A percentile compares a stretch with the other conserved stretches of the same genome.
These are phyloP conservation scores for Eucalyptus victrix DNA, from an alignment of 345 rosid species.

Conservation along the genomic window DNA sequence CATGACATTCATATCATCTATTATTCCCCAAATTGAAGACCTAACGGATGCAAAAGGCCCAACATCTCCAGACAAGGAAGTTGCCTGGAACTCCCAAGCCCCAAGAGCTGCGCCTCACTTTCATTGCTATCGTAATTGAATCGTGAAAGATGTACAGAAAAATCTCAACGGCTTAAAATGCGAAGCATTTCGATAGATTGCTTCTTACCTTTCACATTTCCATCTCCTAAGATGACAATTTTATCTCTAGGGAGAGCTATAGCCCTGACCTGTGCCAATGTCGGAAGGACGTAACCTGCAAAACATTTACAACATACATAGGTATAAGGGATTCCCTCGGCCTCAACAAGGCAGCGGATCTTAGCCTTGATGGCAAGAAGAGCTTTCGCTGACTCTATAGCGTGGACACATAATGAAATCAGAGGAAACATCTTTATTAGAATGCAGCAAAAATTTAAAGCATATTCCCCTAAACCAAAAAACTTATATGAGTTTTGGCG, in stretches of 20 bases:
- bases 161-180: no score
- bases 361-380: not conserved
- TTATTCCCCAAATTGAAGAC: not conserved
- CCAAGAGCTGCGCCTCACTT: not conserved
- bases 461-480: not conserved
- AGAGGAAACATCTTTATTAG: not conserved
- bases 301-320: not conserved
- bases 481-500: not conserved
- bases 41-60: not conserved
- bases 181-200: no score
- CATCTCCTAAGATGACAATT: no score
- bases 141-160: no score
- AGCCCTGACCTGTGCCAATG: not conserved
- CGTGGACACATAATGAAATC: not conserved
- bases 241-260: not conserved
- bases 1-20: not conserved
- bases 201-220: no score
- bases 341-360: not conserved
- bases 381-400: not conserved
- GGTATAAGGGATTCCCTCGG: conserved; percentile 2
- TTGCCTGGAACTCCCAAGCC: not conserved
- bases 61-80: not conserved
- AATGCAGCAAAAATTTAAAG: not conserved
- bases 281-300: not conserved
- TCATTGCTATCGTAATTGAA: not conserved